Evolutionary conservation across 192 early-diverging fungal genomes (phyloP), one percentile per base, ranked within the genome.

Genomic region (Diversispora epigaea): DNA sequence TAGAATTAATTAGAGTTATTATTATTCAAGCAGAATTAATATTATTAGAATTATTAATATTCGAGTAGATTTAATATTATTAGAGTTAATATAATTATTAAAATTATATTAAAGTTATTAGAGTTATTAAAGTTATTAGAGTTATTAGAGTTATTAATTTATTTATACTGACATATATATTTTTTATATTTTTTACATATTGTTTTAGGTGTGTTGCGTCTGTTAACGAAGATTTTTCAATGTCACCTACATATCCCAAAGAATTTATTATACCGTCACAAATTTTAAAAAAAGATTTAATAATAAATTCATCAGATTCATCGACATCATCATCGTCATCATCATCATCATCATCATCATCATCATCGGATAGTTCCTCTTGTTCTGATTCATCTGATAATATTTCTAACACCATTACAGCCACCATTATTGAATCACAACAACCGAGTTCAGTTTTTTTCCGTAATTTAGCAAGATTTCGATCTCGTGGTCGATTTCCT

Each of bases 171-270:
- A 32, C 25, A n/a, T n/a, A n/a, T n/a, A 32, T 32, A 12, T 54
- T 54, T 54, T 14, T 54, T 4, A 54, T 54, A 54, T 17, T 54
- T 54, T 17, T 17, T 54, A 54, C 12, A 8, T 32, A 45, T n/a
- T 41, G 6, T 25, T 21, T 19, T 52, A 83, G 82, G 82, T 71
- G 72, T 19, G 71, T 83, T 6, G 76, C 68, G n/a, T 47, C 65
- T 61, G 10, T 81, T 0, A 83, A 83, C 39, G 60, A 55, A 5
- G 76, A 77, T 43, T 83, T 79, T 58, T 60, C 75, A 2, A 45
- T 83, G 6, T 83, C 82, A 3, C 77, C 79, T 54, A 83, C 82
- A 4, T 83, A 83, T 63, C 79, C 82, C 9, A 67, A 77, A 66
- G 64, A 66, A 44, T 80, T 81, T 47, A 81, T 83, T 39, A 74